These are phyloP conservation scores for Wickerhamomyces bovis DNA, from an alignment of 805 yeast species.

Conservation along the genomic window DNA sequence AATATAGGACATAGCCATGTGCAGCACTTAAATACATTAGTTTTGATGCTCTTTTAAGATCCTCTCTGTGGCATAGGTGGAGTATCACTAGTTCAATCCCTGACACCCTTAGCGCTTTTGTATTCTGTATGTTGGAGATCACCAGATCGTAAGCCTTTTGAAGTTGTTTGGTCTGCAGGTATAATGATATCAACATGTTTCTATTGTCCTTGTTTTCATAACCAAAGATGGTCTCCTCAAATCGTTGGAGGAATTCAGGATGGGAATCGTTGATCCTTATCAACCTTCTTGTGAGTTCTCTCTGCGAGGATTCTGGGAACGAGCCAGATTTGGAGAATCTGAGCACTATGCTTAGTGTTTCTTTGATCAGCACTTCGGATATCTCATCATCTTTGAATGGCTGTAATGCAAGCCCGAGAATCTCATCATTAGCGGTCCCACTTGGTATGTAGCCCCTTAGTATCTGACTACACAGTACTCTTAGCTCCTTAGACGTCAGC, in stretches of 20 bases:
- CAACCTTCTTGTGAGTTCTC: background rate
- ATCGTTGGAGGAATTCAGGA: background rate
- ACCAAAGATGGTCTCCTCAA: conserved; percentile 1
- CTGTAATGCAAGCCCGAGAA: background rate
- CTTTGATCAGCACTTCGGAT: background rate
- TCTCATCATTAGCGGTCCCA: background rate
- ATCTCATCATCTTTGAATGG: background rate
- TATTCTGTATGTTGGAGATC: background rate
- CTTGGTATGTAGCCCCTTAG: background rate
- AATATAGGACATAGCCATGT: conserved; percentile 5
- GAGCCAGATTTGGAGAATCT: background rate
- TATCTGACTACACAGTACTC: background rate
- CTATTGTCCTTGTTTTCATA: conserved; percentile 1
- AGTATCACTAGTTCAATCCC: conserved; percentile 13
- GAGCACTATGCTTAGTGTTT: background rate
- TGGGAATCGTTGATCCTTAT: background rate
- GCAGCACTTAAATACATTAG: conserved; percentile 3
- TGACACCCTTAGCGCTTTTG: background rate
- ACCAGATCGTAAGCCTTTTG: conserved; percentile 6
- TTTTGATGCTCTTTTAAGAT: conserved; percentile 5
- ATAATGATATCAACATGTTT: conserved; percentile 6
- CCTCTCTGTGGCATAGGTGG: conserved; percentile 5
- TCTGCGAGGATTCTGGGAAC: background rate
- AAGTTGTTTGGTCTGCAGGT: conserved; percentile 4
- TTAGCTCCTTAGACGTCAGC: background rate